phyloP scores from a whole-genome alignment of 345 rosid genomes.

The Citrus maxima region DNA sequence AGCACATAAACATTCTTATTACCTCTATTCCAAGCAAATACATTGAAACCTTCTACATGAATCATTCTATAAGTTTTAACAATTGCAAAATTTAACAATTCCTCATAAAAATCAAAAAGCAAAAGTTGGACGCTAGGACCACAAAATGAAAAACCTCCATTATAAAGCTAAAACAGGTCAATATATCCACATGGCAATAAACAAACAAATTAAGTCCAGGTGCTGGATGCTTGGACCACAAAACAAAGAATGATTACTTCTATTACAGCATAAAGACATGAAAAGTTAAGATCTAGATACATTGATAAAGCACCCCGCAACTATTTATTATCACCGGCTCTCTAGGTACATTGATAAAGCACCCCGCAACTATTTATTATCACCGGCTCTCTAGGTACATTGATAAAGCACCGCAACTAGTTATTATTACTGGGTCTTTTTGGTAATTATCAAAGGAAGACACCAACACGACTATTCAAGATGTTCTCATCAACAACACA shows the following conservation, averaged over 20 bases:
- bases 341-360: background rate
- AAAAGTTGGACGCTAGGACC: constrained; percentile 16
- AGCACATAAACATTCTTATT: constrained; percentile 10
- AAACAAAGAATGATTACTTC: constrained; percentile 10
- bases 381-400: background rate
- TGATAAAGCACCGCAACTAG: background rate
- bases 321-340: background rate
- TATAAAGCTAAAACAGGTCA: constrained; percentile 4
- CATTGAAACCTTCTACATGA: background rate
- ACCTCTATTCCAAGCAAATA: background rate
- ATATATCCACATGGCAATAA: background rate
- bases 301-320: background rate
- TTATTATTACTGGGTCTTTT: background rate
- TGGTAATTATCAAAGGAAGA: background rate
- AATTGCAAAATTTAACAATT: background rate
- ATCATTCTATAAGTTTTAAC: background rate
- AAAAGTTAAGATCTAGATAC: constrained; percentile 12
- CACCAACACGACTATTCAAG: background rate
- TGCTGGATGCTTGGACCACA: constrained; percentile 22
- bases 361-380: background rate
- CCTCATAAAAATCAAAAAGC: background rate
- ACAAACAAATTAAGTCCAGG: background rate
- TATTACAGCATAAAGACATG: constrained; percentile 3
- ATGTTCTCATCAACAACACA: background rate
- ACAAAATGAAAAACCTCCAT: constrained; percentile 5